These are phyloP conservation scores for Talaromyces sp. DNA, from an alignment of 2,329 filamentous ascomycete genomes.

Conservation along the genomic window DNA sequence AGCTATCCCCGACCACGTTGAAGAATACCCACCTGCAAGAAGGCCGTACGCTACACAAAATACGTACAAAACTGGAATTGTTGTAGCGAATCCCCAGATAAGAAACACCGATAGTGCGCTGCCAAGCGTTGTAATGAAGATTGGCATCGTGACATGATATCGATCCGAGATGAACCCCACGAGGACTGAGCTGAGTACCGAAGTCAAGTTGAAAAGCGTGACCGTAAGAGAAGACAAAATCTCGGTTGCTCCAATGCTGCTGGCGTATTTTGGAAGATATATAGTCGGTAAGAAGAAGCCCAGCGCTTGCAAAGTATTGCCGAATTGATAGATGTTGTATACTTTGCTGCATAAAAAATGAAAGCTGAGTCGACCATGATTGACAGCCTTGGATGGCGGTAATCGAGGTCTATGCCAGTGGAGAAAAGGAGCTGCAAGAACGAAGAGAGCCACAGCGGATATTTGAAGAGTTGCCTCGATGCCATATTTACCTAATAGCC, in stretches of 20 bases:
- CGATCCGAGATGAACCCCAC: conserved; percentile 26
- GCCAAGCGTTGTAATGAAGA: conserved; percentile 24
- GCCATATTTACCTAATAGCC: conserved; percentile 33
- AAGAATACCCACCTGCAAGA: conserved; percentile 22
- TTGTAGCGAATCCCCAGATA: conserved; percentile 21
- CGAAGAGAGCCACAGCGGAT: conserved; percentile 33
- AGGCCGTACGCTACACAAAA: conserved; percentile 25
- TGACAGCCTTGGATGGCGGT: conserved; percentile 19
- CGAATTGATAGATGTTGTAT: conserved; percentile 41
- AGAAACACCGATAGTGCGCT: conserved; percentile 23
- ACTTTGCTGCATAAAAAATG: conserved; percentile 32
- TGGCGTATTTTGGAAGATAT: conserved; percentile 36
- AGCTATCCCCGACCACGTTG: conserved; percentile 25
- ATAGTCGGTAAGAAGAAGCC: conserved; percentile 40
- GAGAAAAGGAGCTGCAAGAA: conserved; percentile 44
- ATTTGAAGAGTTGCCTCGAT: conserved; percentile 29
- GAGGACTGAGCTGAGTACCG: conserved; percentile 43
- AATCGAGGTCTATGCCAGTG: conserved; percentile 35
- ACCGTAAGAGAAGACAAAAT: conserved; percentile 28
- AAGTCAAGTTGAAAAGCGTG: conserved; percentile 33
- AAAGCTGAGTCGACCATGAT: conserved; percentile 32
- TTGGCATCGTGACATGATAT: conserved; percentile 23
- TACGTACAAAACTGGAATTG: conserved; percentile 17
- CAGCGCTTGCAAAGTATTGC: conserved; percentile 37
- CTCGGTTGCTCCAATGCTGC: conserved; percentile 24